Percentiles rank a stretch among this genome's conserved stretches.
phyloP scores from a whole-genome alignment of 2,329 filamentous ascomycete genomes.

The Clonostachys byssicola region DNA sequence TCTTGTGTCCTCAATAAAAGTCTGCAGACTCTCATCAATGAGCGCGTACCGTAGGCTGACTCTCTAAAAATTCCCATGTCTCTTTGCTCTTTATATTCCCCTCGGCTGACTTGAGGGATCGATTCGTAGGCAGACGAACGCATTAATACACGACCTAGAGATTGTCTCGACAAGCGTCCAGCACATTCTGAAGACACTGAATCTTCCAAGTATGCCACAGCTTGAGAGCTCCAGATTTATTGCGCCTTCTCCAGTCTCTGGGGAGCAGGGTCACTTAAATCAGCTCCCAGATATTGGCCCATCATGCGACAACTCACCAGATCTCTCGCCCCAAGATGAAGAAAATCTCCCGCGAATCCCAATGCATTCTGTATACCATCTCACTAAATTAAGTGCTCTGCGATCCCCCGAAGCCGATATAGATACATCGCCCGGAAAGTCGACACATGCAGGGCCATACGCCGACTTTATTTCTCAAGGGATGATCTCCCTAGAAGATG shows the following conservation, averaged over 20 bases:
- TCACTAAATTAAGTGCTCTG: slow-evolving; percentile 27
- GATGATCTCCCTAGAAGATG: slow-evolving; percentile 37
- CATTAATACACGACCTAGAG: slow-evolving; percentile 8
- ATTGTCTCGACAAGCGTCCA: slow-evolving; percentile 5
- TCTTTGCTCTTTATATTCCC: too few relatives aligned
- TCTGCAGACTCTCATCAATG: slow-evolving; percentile 42
- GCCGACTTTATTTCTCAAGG: slow-evolving; percentile 30
- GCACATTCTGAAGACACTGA: not conserved
- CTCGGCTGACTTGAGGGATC: too few relatives aligned
- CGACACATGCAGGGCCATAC: slow-evolving; percentile 8
- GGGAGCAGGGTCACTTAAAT: not conserved
- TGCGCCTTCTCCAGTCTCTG: not conserved
- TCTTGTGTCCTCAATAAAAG: not conserved
- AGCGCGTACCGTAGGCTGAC: too few relatives aligned
- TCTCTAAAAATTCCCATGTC: too few relatives aligned
- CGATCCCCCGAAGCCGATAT: slow-evolving; percentile 23
- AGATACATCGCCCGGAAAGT: not conserved
- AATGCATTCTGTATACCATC: slow-evolving; percentile 30
- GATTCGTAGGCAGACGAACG: slow-evolving; percentile 4
- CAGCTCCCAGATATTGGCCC: slow-evolving; percentile 3
- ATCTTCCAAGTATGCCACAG: not conserved
- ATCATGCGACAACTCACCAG: slow-evolving; percentile 12
- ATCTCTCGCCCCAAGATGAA: slow-evolving; percentile 17
- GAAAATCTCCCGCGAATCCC: slow-evolving; percentile 28
- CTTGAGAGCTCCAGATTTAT: not conserved